Base-by-base conservation (phyloP, 2,329 filamentous ascomycete genomes). In the Gremmenia infestans region DNA sequence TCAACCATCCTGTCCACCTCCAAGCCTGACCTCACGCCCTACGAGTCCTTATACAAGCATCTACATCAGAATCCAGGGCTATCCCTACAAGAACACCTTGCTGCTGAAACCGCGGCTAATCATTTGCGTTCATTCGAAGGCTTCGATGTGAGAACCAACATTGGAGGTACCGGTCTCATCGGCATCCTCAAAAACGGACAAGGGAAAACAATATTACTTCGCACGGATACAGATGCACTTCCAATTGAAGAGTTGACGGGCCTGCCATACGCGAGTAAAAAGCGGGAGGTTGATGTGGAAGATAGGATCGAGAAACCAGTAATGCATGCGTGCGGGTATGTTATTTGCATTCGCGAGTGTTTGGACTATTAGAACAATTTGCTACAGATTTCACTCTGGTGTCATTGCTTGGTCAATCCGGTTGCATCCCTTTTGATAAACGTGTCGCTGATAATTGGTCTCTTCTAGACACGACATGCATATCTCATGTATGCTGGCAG, bases 301-400 rank as follows among this genome's bases (percentile, higher is more conserved):
- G 74, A 79, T 8, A 81, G 80, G 0, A 66, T 72, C 0, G 71
- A 75, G 53, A 77, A 78, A 52, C 78, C 80, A 0, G 79, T 85
- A 0, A 87, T 88, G 84, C 85, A 88, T 68, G 84, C 83, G 22
- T 88, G 84, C 66, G 85, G 85, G 28, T 32, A 32, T 32, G 28
- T 32, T 11, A 11, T 32, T 32, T 32, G 9, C 9, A 32, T 32
- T 32, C 2, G 28, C 28, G 8, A 32, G 9, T 28, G 2, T 28
- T 28, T 28, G 28, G 28, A 9, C 28, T 32, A 3, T 11, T 32
- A 11, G 28, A 32, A 32, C 9, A 32, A 2, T 9, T 32, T 32
- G 9, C 28, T 32, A 11, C 28, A 32, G 28, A 9, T 11, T 32
- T 11, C 9, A 11, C 28, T 32, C 28, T 32, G 28, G 1, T 11